These are phyloP conservation scores for Schizochytrium sp. DNA, from an alignment of 108 stramenopile genomes.

Conservation along the genomic window DNA sequence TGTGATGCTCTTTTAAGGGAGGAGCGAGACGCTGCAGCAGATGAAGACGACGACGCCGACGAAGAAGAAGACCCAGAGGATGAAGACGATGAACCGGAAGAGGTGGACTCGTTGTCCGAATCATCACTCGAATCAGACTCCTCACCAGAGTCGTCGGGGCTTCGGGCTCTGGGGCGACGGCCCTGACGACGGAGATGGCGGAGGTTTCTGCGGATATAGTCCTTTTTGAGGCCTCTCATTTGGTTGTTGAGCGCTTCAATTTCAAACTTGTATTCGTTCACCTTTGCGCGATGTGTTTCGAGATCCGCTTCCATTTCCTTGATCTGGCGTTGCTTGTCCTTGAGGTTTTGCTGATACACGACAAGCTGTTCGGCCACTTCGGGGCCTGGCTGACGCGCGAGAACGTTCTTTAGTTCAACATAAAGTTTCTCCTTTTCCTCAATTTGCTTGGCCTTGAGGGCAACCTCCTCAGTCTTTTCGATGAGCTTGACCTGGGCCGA, in stretches of 20 bases:
- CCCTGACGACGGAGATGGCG: not conserved
- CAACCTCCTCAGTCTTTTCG: conserved; percentile 40
- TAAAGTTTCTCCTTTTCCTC: conserved; percentile 56
- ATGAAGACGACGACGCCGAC: not conserved
- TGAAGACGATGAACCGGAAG: not conserved
- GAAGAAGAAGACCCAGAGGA: not conserved
- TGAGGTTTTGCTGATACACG: conserved; percentile 44
- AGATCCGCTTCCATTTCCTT: conserved; percentile 52
- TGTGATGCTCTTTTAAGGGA: too few relatives aligned
- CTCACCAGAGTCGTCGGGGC: not conserved
- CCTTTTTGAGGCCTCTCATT: not conserved
- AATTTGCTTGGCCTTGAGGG: conserved; percentile 37
- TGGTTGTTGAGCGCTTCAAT: conserved; percentile 21
- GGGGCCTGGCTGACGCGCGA: conserved; percentile 52
- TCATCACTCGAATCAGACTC: not conserved
- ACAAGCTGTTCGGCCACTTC: conserved; percentile 48
- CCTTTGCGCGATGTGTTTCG: conserved; percentile 54
- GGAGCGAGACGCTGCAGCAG: too few relatives aligned
- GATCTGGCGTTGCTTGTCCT: conserved; percentile 54
- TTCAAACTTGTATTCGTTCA: conserved; percentile 45
- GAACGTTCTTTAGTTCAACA: conserved; percentile 48
- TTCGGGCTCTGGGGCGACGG: not conserved
- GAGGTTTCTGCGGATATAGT: not conserved
- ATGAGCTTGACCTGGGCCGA: conserved; percentile 40
- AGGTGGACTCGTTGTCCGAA: not conserved